Evolutionary conservation across 495 filamentous ascomycete species (phyloP).

Genomic region (Penicillium pancosmium): DNA sequence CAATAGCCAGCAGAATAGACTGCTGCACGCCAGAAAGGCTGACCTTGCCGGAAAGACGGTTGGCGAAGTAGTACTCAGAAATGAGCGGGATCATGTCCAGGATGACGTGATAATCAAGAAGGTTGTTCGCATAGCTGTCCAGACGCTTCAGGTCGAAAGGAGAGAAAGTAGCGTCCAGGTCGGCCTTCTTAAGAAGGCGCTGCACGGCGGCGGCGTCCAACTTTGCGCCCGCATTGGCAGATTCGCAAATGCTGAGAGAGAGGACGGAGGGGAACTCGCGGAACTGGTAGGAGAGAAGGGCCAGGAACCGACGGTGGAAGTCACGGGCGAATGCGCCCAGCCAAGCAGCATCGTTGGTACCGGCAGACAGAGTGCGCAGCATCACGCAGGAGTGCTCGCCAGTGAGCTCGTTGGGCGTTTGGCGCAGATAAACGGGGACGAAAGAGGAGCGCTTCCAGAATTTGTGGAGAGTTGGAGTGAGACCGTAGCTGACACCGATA

Average conservation of each 20-base stretch:
- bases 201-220: conserved; percentile 51
- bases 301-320: conserved; percentile 89
- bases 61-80: conserved; percentile 79
- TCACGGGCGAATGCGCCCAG: conserved; percentile 86
- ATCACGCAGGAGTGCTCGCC: conserved; percentile 98
- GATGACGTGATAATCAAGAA: conserved; percentile 97
- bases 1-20: conserved; percentile 84
- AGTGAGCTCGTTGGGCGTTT: conserved; percentile 94
- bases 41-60: conserved; percentile 65
- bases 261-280: conserved; percentile 78
- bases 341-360: conserved; percentile 73
- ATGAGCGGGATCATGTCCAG: conserved; percentile 87
- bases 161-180: conserved; percentile 75
- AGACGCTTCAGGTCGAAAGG: conserved; percentile 94
- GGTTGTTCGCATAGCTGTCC: conserved; percentile 93
- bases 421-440: conserved; percentile 87
- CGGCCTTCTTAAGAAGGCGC: conserved; percentile 62
- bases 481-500: conserved; percentile 90
- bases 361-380: conserved; percentile 70
- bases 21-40: conserved; percentile 77
- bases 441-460: conserved; percentile 96
- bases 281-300: conserved; percentile 90
- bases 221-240: conserved; percentile 73
- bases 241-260: conserved; percentile 87
- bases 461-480: conserved; percentile 86